A percentile compares a stretch with the other conserved stretches of the same genome.
Evolutionary conservation across 768 basidiomycete genomes (phyloP).

Genomic region (Porphyrellus cyaneotinctus): DNA sequence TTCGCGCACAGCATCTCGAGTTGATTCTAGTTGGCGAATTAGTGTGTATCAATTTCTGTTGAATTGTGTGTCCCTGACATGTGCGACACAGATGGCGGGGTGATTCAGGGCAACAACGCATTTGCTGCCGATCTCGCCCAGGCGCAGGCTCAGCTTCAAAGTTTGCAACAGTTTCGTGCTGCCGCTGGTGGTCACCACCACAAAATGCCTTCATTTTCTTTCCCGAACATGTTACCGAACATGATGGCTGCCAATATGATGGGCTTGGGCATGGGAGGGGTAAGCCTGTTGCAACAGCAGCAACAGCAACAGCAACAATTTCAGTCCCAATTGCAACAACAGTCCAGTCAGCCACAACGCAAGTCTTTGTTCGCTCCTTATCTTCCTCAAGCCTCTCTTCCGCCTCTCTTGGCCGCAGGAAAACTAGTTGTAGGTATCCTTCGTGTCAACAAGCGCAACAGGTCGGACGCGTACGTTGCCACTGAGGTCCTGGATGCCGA

Average conservation of each 20-base stretch:
- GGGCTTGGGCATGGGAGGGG: constrained; percentile 79
- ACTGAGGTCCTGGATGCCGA: constrained; percentile 98
- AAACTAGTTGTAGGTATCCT: constrained; percentile 97
- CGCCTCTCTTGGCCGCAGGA: constrained; percentile 92
- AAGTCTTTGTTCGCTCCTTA: constrained; percentile 99
- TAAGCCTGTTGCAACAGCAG: constrained; percentile 86
- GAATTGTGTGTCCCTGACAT: constrained; percentile 6
- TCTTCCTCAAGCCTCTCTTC: constrained; percentile 94
- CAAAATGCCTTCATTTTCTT: constrained; percentile 96
- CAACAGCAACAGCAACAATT: constrained; percentile 72
- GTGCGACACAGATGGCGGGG: constrained; percentile 59
- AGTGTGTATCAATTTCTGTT: constrained; percentile 47
- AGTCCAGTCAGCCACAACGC: constrained; percentile 87
- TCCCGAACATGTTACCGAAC: constrained; percentile 97
- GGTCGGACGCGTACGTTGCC: constrained; percentile 97
- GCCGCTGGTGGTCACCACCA: constrained; percentile 92
- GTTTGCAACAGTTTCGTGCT: constrained; percentile 94
- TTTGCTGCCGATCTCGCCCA: constrained; percentile 87
- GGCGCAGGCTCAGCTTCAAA: constrained; percentile 94
- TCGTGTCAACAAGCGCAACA: constrained; percentile 96
- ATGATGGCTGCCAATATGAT: constrained; percentile 98
- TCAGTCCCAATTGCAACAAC: constrained; percentile 93
- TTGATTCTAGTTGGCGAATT: constrained; percentile 85
- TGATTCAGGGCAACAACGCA: constrained; percentile 57
- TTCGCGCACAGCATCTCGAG: constrained; percentile 70